Percentiles rank a stretch among this genome's conserved stretches.
These are phyloP conservation scores for Lippia alba DNA, from an alignment of 305 asterid genomes.

Conservation along the genomic window DNA sequence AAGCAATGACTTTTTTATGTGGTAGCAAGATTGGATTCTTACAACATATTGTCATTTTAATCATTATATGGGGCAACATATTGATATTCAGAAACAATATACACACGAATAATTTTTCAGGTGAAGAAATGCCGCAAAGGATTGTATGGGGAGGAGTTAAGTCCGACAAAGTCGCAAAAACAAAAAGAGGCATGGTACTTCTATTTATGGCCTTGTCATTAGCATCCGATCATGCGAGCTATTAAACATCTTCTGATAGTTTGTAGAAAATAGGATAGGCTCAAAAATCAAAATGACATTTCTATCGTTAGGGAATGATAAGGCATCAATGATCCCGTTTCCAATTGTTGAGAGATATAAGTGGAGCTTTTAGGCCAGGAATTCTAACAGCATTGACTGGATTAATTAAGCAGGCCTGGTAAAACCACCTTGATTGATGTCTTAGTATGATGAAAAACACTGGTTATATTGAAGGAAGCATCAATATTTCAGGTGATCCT, in stretches of 20 bases:
- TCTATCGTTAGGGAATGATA: constrained; percentile 34
- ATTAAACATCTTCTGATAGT: too few relatives aligned
- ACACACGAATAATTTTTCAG: constrained; percentile 36
- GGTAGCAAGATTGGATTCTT: too few relatives aligned
- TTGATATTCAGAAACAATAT: too few relatives aligned
- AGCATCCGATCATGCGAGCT: constrained; percentile 64
- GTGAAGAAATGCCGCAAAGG: constrained; percentile 46
- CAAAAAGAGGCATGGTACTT: constrained; percentile 84
- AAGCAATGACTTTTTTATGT: too few relatives aligned
- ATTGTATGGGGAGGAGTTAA: constrained; percentile 39
- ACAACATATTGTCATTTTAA: too few relatives aligned
- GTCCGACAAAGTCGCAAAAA: constrained; percentile 33
- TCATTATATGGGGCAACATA: too few relatives aligned
- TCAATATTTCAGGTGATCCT: constrained; percentile 51
- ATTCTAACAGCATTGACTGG: constrained; percentile 58
- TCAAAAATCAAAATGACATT: background rate
- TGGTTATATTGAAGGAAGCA: constrained; percentile 56
- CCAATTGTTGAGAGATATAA: constrained; percentile 47
- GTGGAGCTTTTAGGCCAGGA: constrained; percentile 61
- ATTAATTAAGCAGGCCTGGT: constrained; percentile 58
- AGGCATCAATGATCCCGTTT: constrained; percentile 29
- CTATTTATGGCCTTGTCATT: constrained; percentile 88
- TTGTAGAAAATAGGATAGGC: too few relatives aligned
- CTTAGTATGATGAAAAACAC: constrained; percentile 60
- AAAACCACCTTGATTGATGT: constrained; percentile 66